Evolutionary conservation across 2,329 filamentous ascomycete species (phyloP), one percentile per base, ranked within the genome.

Genomic region (Fusarium veterinarium): DNA sequence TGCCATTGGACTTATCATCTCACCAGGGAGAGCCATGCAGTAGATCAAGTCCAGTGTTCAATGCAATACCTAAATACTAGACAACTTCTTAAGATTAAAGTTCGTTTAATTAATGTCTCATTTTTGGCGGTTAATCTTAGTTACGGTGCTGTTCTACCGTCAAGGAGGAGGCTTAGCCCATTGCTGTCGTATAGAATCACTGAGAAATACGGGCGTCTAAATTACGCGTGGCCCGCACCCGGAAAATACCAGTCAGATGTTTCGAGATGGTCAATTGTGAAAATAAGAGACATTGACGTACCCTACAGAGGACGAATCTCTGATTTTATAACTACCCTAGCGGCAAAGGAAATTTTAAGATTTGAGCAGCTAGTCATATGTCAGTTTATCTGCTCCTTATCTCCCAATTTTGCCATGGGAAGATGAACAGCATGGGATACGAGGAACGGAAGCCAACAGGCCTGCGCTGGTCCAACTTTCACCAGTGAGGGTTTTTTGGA

Each of bases 11-110:
- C 16, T 33, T 19, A 23, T 33, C 46, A 23, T 45, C 17, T 28
- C 2, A 2, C 23, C 23, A 1, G 6, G 8, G 1, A 20, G 42
- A 20, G 5, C 23, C 11, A 23, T 5, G 20, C 4, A 19, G 14
- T 6, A 23, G 5, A 23, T 23, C 28, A 23, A 3, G 6, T 49
- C 20, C 14, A 23, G 25, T 45, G 3, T 25, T 1, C 20, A n/a
- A 31, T n/a, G 10, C 20, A 13, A 13, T 13, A 33, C 46, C 30
- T 49, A 20, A 17, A 31, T 33, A 8, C 46, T 20, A 33, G 30
- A 49, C 46, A 33, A 4, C 16, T 7, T 1, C 11, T 16, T 31
- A n/a, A 23, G 14, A 49, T 49, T 49, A 33, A 23, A 23, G 30
- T 33, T 33, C 20, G 30, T 31, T 12, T 23, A 9, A 49, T 49